Evolutionary conservation across 1,139 yeast species (phyloP).

Genomic region (Sugiyamaella novakii): DNA sequence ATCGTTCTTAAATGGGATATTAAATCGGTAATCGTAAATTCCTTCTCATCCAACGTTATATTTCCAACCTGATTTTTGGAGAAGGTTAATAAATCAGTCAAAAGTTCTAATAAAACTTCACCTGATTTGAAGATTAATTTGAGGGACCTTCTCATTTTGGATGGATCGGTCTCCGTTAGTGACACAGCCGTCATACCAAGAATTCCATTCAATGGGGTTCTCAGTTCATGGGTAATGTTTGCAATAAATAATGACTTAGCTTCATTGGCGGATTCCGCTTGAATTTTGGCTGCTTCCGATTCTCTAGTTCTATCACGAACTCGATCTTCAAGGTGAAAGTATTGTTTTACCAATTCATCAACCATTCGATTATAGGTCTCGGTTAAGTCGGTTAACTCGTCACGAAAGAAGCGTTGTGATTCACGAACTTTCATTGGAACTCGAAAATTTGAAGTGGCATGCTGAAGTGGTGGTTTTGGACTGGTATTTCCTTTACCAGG

Average conservation of each 20-base stretch:
- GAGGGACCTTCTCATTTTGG: conserved; percentile 65
- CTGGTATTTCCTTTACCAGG: conserved; percentile 3
- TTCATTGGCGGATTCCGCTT: conserved; percentile 92
- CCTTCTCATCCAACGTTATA: conserved; percentile 78
- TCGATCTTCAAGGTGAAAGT: conserved; percentile 80
- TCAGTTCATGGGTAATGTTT: conserved; percentile 89
- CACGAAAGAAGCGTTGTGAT: conserved; percentile 65
- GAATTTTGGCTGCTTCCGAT: conserved; percentile 81
- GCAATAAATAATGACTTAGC: conserved; percentile 95
- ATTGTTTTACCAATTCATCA: conserved; percentile 80
- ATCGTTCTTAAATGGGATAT: conserved; percentile 77
- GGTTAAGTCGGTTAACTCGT: conserved; percentile 84
- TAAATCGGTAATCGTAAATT: conserved; percentile 68
- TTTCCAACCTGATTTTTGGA: conserved; percentile 87
- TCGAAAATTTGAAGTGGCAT: conserved; percentile 22
- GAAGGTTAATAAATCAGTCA: conserved; percentile 85
- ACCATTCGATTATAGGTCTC: conserved; percentile 92
- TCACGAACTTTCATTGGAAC: conserved; percentile 52
- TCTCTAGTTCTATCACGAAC: conserved; percentile 88
- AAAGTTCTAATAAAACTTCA: conserved; percentile 77
- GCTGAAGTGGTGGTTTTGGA: conserved; percentile 1
- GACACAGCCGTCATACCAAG: conserved; percentile 95
- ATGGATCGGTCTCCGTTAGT: conserved; percentile 73
- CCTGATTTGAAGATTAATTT: conserved; percentile 86
- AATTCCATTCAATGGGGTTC: conserved; percentile 95